phyloP scores from a whole-genome alignment of 139 green algal genomes.

The Chloropicon primus region DNA sequence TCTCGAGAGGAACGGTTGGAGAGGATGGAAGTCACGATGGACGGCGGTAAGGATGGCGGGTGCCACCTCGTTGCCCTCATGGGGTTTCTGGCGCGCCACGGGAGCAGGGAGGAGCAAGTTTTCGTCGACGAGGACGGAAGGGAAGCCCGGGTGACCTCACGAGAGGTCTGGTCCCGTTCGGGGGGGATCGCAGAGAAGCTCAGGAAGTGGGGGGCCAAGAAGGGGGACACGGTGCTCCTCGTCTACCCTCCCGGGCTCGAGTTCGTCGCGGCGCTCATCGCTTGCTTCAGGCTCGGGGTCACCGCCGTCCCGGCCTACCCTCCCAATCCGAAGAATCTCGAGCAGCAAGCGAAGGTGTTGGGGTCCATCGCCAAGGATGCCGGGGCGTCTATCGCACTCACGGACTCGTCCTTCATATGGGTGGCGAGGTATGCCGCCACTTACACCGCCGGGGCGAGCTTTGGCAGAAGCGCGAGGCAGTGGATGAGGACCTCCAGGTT shows the following conservation, averaged over 20 bases:
- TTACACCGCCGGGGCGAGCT: not conserved
- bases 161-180: not conserved
- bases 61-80: too few species aligned
- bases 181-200: not conserved
- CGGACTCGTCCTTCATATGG: not conserved
- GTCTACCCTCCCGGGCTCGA: constrained; percentile 25
- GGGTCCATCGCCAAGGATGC: not conserved
- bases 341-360: constrained; percentile 11
- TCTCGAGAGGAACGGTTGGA: too few species aligned
- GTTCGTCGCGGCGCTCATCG: constrained; percentile 25
- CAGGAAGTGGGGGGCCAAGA: not conserved
- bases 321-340: constrained; percentile 17
- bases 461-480: not conserved
- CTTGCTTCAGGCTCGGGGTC: constrained; percentile 5
- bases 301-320: constrained; percentile 24
- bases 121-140: not conserved
- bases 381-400: constrained; percentile 15
- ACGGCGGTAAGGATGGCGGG: too few species aligned
- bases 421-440: not conserved
- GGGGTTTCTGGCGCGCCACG: too few species aligned
- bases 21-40: too few species aligned
- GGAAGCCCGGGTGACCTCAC: not conserved
- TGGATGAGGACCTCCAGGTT: not conserved
- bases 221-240: constrained; percentile 18
- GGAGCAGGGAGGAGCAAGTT: not conserved